phyloP scores from a whole-genome alignment of 305 asterid genomes.

The Andrographis paniculata region DNA sequence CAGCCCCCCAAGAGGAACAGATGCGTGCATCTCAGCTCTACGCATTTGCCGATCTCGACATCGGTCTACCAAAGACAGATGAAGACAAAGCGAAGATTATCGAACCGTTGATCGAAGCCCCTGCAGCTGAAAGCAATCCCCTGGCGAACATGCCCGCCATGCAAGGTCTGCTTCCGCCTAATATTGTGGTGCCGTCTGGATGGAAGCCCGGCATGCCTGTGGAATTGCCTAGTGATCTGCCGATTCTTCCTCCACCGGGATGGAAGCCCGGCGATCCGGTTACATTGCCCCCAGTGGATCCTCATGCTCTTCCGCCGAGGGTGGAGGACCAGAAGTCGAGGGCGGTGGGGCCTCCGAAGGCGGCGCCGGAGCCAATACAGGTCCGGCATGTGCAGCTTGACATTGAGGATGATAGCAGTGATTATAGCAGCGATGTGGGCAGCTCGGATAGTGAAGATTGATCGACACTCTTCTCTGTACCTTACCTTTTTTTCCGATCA shows the following conservation, averaged over 20 bases:
- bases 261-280: constrained; percentile 92
- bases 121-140: constrained; percentile 30
- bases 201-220: constrained; percentile 98
- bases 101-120: constrained; percentile 50
- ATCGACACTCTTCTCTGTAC: no score
- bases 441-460: constrained; percentile 76
- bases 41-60: constrained; percentile 58
- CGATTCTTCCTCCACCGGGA: constrained; percentile 73
- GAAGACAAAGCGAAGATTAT: constrained; percentile 47
- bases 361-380: constrained; percentile 64
- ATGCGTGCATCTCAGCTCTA: constrained; percentile 86
- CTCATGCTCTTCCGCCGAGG: constrained; percentile 48
- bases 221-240: constrained; percentile 65
- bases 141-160: constrained; percentile 26
- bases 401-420: constrained; percentile 70
- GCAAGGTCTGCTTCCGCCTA: constrained; percentile 51
- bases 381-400: constrained; percentile 91
- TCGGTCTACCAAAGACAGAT: constrained; percentile 66
- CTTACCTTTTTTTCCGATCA: no score
- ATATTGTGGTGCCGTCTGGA: constrained; percentile 65
- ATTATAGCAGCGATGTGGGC: constrained; percentile 53
- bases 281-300: constrained; percentile 60
- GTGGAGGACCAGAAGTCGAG: constrained; percentile 41
- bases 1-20: constrained; percentile 95
- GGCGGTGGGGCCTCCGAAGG: constrained; percentile 43